Percentiles rank a stretch among this genome's conserved stretches.
phyloP scores from a whole-genome alignment of 2,329 filamentous ascomycete species.

The Colletotrichum magnum region DNA sequence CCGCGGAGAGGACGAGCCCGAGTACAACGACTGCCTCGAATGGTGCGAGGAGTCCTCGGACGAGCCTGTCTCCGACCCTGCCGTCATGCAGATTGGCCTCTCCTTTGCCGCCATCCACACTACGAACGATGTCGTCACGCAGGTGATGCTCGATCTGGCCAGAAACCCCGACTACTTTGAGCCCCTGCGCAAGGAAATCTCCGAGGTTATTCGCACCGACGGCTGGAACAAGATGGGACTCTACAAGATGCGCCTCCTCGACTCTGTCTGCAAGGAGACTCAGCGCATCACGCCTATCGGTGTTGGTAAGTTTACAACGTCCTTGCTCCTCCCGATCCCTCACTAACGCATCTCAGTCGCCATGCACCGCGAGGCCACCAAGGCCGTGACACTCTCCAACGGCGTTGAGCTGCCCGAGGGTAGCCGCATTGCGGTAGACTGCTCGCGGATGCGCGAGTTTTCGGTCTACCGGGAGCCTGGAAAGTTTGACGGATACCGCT shows the following conservation, averaged over 20 bases:
- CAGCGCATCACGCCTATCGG: constrained; percentile 33
- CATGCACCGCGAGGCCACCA: constrained; percentile 35
- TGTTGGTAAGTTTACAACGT: neutral
- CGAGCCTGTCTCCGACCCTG: constrained; percentile 36
- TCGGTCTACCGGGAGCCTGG: constrained; percentile 26
- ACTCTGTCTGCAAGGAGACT: constrained; percentile 36
- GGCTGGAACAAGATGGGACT: constrained; percentile 39
- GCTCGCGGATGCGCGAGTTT: constrained; percentile 26
- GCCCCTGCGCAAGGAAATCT: constrained; percentile 44
- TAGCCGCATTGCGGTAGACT: constrained; percentile 31
- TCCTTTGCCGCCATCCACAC: constrained; percentile 46
- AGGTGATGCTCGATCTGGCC: constrained; percentile 43
- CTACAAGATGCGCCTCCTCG: constrained; percentile 37
- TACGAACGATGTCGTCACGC: constrained; percentile 42
- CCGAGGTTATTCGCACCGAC: constrained; percentile 39
- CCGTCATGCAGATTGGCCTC: constrained; percentile 42
- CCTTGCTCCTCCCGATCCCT: accelerated
- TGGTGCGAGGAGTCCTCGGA: constrained; percentile 41
- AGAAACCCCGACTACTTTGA: constrained; percentile 43
- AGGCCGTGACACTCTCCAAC: constrained; percentile 35
- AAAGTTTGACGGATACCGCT: constrained; percentile 34
- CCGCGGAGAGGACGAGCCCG: constrained; percentile 24
- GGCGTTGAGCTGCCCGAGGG: constrained; percentile 35
- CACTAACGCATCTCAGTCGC: constrained; percentile 20
- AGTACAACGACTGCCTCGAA: constrained; percentile 44